Evolutionary conservation across 2,329 filamentous ascomycete genomes (phyloP).

Genomic region (Ceratocystis destructans): DNA sequence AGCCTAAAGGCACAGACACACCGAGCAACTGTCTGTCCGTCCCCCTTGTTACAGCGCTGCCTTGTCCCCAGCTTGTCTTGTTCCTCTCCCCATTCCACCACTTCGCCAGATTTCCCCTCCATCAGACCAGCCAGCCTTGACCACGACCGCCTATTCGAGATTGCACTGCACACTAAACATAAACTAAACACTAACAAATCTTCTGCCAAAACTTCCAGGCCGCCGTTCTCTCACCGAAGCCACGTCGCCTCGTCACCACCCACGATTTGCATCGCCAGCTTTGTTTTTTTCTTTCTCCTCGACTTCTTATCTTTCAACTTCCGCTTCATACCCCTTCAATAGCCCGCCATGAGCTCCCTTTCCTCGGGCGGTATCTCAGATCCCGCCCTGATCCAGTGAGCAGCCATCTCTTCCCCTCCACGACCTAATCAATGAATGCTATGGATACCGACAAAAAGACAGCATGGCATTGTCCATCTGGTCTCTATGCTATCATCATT

Average conservation of each 20-base stretch:
- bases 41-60: not conserved
- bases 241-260: not conserved
- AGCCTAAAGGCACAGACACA: not conserved
- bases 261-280: not conserved
- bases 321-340: not conserved
- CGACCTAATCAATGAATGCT: not conserved
- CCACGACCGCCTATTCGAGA: conserved; percentile 7
- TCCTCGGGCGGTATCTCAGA: conserved; percentile 47
- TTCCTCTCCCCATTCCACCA: not conserved
- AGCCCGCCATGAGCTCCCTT: conserved; percentile 17
- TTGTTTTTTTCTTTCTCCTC: not conserved
- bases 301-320: not conserved
- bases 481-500: not conserved
- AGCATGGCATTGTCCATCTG: not conserved
- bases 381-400: conserved; percentile 51
- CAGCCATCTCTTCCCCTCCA: conserved; percentile 12
- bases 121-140: conserved; percentile 1
- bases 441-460: not conserved
- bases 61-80: not conserved
- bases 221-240: not conserved
- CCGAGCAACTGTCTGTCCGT: not conserved
- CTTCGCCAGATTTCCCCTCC: conserved; percentile 17
- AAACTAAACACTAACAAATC: not conserved
- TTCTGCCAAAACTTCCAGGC: not conserved
- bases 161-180: not conserved